Evolutionary conservation across 2,329 filamentous ascomycete genomes (phyloP), one percentile per base, ranked within the genome.

Genomic region (Byssothecium circinans): DNA sequence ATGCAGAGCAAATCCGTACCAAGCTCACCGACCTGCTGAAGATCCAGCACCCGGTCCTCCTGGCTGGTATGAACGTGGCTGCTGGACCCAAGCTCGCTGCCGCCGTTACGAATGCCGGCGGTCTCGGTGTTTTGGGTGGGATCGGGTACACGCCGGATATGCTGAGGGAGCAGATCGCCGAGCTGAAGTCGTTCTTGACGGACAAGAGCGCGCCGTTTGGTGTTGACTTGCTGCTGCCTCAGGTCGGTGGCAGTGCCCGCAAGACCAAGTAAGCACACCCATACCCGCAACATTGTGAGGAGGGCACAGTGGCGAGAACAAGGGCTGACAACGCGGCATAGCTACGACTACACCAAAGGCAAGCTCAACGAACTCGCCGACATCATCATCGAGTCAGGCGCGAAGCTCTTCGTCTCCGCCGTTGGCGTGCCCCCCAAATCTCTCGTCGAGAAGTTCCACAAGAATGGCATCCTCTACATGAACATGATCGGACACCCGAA

Each of bases 401-500:
- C 91, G 52, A 91, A 85, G 74, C 84, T 99, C 50, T 99, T 99
- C 78, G 94, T 99, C 64, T 96, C 89, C 43, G 94, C 94, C 65
- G 91, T 99, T 71, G 94, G 94, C 66, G 88, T 97, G 20, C 91
- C 94, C 35, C 90, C 94, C 59, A 89, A 89, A 75, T 78, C 82
- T 61, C 86, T 96, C 49, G 91, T 99, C 65, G 91, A 97, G 58
- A 87, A 83, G 70, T 85, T 99, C 38, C 94, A 99, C 82, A 82
- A 84, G 68, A 78, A 84, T 66, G 91, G 91, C 60, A 83, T 99
- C 61, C 81, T 95, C 60, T 96, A 95, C 82, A 97, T 97, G 94
- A 99, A 99, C 86, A 99, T 99, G 94, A 91, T 99, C 71, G 94
- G 94, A 60, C 94, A 99, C 81, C 92, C 94, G 69, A 99, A 99